Conservation (phyloP, 345 rosid genomes). For the Eucalyptus cladocalyx region DNA sequence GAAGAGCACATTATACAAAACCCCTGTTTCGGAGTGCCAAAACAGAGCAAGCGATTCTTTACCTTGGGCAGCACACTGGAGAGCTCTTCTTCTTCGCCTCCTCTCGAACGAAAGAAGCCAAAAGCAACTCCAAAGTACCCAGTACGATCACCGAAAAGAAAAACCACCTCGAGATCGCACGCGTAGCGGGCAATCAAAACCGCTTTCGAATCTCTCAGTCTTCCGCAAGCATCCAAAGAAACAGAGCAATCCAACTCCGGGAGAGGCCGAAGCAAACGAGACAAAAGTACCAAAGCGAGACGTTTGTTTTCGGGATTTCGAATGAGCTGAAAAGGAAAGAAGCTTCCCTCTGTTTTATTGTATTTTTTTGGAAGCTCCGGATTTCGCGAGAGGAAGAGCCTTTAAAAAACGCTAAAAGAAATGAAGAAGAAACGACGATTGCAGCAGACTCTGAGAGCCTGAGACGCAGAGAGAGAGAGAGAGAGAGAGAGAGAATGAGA, state of each 20-base stretch:
- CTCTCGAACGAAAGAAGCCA: background rate
- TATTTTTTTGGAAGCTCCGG: constrained; percentile 9
- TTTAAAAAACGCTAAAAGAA: background rate
- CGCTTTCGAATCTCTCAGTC: background rate
- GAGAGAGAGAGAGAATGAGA: background rate
- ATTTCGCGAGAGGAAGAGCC: background rate
- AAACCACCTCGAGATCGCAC: background rate
- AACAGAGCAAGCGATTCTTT: background rate
- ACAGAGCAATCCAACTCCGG: background rate
- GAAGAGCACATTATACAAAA: background rate
- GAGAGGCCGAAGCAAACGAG: background rate
- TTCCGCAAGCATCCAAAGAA: background rate
- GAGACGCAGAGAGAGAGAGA: background rate
- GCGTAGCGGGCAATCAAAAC: background rate
- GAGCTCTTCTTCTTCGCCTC: background rate
- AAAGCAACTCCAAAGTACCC: background rate
- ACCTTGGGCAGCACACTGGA: background rate
- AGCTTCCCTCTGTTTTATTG: background rate
- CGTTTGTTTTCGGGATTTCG: background rate
- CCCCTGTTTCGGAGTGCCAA: background rate
- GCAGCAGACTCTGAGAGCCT: constrained; percentile 9
- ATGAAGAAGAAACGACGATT: background rate
- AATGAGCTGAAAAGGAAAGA: background rate
- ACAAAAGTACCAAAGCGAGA: background rate
- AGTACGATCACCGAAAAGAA: background rate